A percentile compares a stretch with the other conserved stretches of the same genome.
These are phyloP conservation scores for Globisporangium nunn DNA, from an alignment of 352 stramenopile species.

Conservation along the genomic window DNA sequence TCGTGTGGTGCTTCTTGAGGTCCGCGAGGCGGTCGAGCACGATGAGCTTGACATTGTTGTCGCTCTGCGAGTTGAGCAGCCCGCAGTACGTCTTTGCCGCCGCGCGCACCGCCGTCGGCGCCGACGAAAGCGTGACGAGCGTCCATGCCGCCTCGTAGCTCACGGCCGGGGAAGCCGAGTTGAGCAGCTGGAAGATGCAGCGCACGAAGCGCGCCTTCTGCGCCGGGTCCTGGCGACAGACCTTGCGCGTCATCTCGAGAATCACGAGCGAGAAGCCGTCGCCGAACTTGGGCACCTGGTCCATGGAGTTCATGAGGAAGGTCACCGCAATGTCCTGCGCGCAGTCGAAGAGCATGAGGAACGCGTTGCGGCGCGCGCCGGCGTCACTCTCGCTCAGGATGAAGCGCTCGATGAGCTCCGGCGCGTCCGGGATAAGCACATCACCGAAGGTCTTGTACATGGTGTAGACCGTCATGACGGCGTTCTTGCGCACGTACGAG, in stretches of 20 bases:
- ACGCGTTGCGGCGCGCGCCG: slow-evolving; percentile 94
- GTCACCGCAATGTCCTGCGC: slow-evolving; percentile 95
- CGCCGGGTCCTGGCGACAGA: slow-evolving; percentile 95
- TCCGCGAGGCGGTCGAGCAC: slow-evolving; percentile 96
- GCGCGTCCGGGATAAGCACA: slow-evolving; percentile 94
- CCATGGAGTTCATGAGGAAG: slow-evolving; percentile 96
- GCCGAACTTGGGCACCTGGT: slow-evolving; percentile 93
- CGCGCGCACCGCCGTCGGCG: slow-evolving; percentile 96
- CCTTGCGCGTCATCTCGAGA: slow-evolving; percentile 97
- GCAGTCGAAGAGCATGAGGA: slow-evolving; percentile 99
- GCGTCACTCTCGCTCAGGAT: slow-evolving; percentile 94
- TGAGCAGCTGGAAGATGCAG: slow-evolving; percentile 97
- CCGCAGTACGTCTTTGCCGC: slow-evolving; percentile 96
- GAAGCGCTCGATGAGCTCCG: slow-evolving; percentile 96
- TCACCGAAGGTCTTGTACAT: slow-evolving; percentile 96
- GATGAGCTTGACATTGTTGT: slow-evolving; percentile 99
- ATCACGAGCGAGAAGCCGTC: slow-evolving; percentile 99
- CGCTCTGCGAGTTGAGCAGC: slow-evolving; percentile 97
- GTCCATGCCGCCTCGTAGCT: slow-evolving; percentile 99
- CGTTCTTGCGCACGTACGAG: slow-evolving; percentile 99
- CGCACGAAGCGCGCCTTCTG: slow-evolving; percentile 99
- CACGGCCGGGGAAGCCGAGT: slow-evolving; percentile 85
- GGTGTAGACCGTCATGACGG: slow-evolving; percentile 96
- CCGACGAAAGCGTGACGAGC: slow-evolving; percentile 96
- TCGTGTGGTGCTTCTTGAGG: slow-evolving; percentile 96